Evolutionary conservation across 73 alveolate genomes (phyloP).

Genomic region (Symbiodinium pilosum): DNA sequence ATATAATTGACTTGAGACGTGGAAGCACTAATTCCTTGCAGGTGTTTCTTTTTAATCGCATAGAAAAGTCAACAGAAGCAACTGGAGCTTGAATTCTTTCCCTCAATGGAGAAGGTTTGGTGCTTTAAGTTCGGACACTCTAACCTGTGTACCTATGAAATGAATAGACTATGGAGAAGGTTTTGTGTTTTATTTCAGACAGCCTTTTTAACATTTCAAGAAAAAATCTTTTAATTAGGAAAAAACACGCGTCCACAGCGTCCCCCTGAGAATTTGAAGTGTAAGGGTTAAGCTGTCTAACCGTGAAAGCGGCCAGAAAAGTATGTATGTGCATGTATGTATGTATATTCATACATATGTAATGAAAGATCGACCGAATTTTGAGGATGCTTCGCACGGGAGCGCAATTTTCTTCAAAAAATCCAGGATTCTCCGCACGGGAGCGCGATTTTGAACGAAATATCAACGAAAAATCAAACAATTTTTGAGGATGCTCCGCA

Average conservation of each 20-base stretch:
- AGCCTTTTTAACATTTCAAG: background rate
- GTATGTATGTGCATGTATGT: background rate
- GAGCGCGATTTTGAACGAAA: background rate
- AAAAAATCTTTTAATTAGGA: no score
- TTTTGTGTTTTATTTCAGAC: background rate
- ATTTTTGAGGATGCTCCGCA: background rate
- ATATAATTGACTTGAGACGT: background rate
- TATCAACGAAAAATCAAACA: background rate
- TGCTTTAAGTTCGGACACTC: background rate
- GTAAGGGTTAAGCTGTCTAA: background rate
- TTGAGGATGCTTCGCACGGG: background rate
- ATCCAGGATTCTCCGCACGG: background rate
- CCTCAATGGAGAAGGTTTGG: background rate
- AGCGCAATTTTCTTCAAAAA: background rate
- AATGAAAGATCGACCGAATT: background rate
- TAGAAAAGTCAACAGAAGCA: background rate
- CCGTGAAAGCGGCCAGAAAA: background rate
- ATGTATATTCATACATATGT: no score
- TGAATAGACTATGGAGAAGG: background rate
- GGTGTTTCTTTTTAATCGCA: background rate
- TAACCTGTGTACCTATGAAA: background rate
- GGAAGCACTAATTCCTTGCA: background rate
- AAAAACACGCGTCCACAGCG: background rate
- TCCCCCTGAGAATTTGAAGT: background rate
- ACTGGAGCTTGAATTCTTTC: background rate